Evolutionary conservation across 1,139 yeast genomes (phyloP).

Genomic region (Starmera stellimalicola): DNA sequence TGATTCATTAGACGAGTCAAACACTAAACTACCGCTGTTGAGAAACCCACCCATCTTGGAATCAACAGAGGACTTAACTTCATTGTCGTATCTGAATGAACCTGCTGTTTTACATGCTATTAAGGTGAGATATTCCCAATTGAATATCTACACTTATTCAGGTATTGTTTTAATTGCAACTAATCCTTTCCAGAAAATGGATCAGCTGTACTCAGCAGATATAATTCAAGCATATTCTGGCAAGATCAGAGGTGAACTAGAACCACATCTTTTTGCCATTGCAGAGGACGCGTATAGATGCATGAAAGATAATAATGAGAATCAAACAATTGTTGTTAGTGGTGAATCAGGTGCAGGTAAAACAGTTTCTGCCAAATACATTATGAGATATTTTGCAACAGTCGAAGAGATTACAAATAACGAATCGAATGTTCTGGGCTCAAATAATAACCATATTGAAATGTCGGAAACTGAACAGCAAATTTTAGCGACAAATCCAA

Average conservation of each 20-base stretch:
- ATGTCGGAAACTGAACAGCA: slow-evolving; percentile 91
- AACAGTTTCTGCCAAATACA: slow-evolving; percentile 93
- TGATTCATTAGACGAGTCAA: slow-evolving; percentile 30
- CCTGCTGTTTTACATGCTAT: slow-evolving; percentile 96
- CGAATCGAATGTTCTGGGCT: slow-evolving; percentile 21
- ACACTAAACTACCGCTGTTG: slow-evolving; percentile 62
- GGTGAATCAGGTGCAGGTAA: slow-evolving; percentile 99
- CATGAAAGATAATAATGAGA: slow-evolving; percentile 75
- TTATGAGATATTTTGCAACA: slow-evolving; percentile 95
- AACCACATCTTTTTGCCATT: slow-evolving; percentile 94
- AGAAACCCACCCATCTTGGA: slow-evolving; percentile 92
- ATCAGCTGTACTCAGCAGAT: slow-evolving; percentile 83
- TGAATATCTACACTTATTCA: slow-evolving; percentile 89
- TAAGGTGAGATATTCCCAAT: slow-evolving; percentile 77
- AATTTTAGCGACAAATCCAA: slow-evolving; percentile 94
- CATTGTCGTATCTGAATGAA: slow-evolving; percentile 85
- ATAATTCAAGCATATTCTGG: slow-evolving; percentile 93
- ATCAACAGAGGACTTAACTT: slow-evolving; percentile 90
- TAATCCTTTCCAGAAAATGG: slow-evolving; percentile 89
- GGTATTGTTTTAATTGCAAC: slow-evolving; percentile 97
- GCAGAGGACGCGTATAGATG: slow-evolving; percentile 98
- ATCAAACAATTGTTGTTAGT: slow-evolving; percentile 93
- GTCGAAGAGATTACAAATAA: slow-evolving; percentile 58
- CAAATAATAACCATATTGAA: slow-evolving; percentile 37
- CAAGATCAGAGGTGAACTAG: slow-evolving; percentile 84